Percentiles rank a stretch among this genome's conserved stretches.
These are phyloP conservation scores for Monosporascus cannonballus DNA, from an alignment of 2,329 filamentous ascomycete genomes.

Conservation along the genomic window DNA sequence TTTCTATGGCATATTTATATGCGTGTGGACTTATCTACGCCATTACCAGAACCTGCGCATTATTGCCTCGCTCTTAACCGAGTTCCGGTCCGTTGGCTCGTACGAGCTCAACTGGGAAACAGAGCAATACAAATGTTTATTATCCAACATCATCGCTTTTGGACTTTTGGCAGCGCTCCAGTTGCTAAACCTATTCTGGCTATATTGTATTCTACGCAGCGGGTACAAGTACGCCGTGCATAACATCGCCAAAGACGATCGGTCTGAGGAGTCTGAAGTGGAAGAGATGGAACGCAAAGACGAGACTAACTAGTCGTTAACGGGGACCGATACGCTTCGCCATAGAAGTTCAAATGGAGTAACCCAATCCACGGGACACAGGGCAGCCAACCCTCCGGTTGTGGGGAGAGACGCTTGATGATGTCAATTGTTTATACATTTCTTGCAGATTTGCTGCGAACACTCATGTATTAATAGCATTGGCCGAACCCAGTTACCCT, in stretches of 20 bases:
- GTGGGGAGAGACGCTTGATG: too few species aligned
- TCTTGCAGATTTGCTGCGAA: too few species aligned
- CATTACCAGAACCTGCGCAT: constrained; percentile 61
- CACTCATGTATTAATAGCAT: too few species aligned
- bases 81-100: constrained; percentile 51
- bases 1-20: constrained; percentile 61
- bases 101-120: constrained; percentile 54
- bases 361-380: too few species aligned
- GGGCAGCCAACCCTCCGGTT: too few species aligned
- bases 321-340: too few species aligned
- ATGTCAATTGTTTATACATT: too few species aligned
- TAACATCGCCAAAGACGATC: constrained; percentile 47
- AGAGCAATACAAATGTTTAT: constrained; percentile 53
- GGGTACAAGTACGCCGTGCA: constrained; percentile 45
- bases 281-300: neutral
- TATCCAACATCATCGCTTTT: constrained; percentile 48
- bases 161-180: constrained; percentile 46
- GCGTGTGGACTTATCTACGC: constrained; percentile 64
- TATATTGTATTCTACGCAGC: constrained; percentile 51
- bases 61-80: constrained; percentile 49
- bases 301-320: too few species aligned
- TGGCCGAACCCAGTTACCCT: too few species aligned
- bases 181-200: constrained; percentile 55
- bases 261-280: constrained; percentile 37
- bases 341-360: too few species aligned